phyloP scores from a whole-genome alignment of 805 yeast species.

The Debaryomyces castellii region DNA sequence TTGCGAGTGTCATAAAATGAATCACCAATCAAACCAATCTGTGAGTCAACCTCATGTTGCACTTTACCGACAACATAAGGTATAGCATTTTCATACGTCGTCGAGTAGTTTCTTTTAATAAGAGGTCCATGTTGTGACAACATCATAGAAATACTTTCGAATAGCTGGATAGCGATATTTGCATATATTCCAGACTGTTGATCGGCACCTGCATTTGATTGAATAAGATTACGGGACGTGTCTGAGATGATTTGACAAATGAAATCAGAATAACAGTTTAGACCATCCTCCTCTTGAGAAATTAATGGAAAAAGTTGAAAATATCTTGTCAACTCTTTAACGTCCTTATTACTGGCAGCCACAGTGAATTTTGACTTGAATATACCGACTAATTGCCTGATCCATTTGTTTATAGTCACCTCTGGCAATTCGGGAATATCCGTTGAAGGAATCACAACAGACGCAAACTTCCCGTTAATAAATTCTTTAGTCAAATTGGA shows the following conservation, averaged over 20 bases:
- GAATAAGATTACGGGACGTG: conserved; percentile 68
- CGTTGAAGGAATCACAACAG: conserved; percentile 78
- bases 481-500: conserved; percentile 52
- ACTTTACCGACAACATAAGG: conserved; percentile 66
- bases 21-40: conserved; percentile 83
- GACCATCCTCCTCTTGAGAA: conserved; percentile 67
- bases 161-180: conserved; percentile 60
- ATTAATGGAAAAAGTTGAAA: conserved; percentile 88
- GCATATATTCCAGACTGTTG: conserved; percentile 54
- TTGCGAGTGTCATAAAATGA: conserved; percentile 76
- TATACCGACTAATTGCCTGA: conserved; percentile 51
- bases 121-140: conserved; percentile 83
- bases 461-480: conserved; percentile 66
- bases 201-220: conserved; percentile 21
- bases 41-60: conserved; percentile 89
- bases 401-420: conserved; percentile 56
- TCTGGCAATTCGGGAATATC: conserved; percentile 81
- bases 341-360: conserved; percentile 68
- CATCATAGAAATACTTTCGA: conserved; percentile 82
- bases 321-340: conserved; percentile 68
- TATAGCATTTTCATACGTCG: conserved; percentile 57
- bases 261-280: conserved; percentile 79
- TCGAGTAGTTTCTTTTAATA: conserved; percentile 62
- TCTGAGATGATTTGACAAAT: conserved; percentile 82
- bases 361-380: conserved; percentile 64